Evolutionary conservation across 192 early-diverging fungal species (phyloP), one percentile per base, ranked within the genome.

Genomic region (Coemansia sp.): DNA sequence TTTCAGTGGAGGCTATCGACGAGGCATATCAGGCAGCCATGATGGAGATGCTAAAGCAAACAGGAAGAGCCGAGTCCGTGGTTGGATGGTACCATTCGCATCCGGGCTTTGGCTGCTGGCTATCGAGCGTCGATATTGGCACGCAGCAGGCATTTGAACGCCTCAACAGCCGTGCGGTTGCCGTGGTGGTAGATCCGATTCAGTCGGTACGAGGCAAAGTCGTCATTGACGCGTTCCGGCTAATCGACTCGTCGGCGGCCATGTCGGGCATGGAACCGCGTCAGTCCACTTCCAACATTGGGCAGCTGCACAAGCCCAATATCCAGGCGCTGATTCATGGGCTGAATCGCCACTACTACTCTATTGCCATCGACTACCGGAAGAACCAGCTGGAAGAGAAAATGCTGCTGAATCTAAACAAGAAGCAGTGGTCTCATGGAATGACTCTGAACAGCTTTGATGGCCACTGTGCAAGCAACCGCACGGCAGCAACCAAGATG

Each of bases 41-140:
- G 97, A 82, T 96, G 86, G 97, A 99, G 51, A 96, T 97, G 96
- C 79, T 99, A 51, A 98, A 96, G 82, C 97, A 99, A 56, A 99
- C 97, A 40, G 97, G 97, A 56, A 81, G 96, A 82, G 89, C 90
- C 16, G 96, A 99, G 77, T 94, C 93, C 80, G 97, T 99, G 12
- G 97, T 99, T 20, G 97, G 97, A n/a, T 99, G 97, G 97, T 99
- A 99, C 72, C 97, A 99, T 79, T 99, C 97, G 56, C 97, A 99
- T 81, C 97, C 97, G 30, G 97, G 97, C 45, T 99, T 99, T 58
- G 97, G 97, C 40, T 99, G 97, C 84, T 99, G 97, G 97, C 82
- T 99, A 23, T 98, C 96, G 15, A 96, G 92, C 64, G 95, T 97
- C 8, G 97, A 99, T 80, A 90, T 98, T 47, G 95, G 95, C 80